Evolutionary conservation across 1,284 basidiomycete genomes (phyloP), one percentile per base, ranked within the genome.

Genomic region (Phenoliferia sp.): DNA sequence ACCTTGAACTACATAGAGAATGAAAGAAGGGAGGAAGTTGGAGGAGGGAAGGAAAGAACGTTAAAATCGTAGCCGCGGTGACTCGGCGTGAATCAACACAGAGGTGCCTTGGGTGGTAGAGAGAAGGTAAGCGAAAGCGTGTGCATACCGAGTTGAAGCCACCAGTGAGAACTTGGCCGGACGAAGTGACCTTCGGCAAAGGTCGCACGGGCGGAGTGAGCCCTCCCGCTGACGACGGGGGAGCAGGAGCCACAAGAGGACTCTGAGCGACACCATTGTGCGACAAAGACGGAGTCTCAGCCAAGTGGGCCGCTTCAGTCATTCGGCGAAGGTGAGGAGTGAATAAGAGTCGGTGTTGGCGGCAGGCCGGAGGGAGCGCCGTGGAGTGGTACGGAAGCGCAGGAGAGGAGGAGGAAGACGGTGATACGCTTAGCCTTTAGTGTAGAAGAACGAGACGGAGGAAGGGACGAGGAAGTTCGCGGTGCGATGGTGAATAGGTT

Each of bases 1-100:
- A 76, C 68, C 64, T 76, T 75, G 39, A 65, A 34, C 50, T 54
- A 28, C 29, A 28, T 9, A n/a, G 29, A 10, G 9, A 19, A 54
- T 26, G 7, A 7, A n/a, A 12, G n/a, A 54, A n/a, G 50, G 9
- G 50, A n/a, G 50, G 50, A 9, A 22, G 39, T 15, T 15, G 22
- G 50, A 54, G 15, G 50, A 54, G 50, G 50, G 29, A n/a, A 9
- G 50, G 50, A 28, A 54, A 54, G 39, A 22, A 48, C 39, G 39
- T 48, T 48, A 48, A 44, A 44, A 22, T 44, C 39, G 12, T 44
- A 44, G 39, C 39, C 22, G 12, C 12, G 39, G 39, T 44, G 39
- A 12, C 12, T 54, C 50, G 50, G n/a, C 10, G 9, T 28, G 15
- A 15, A 26, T 9, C 50, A 9, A 28, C 7, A 7, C 50, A n/a